A percentile compares a stretch with the other conserved stretches of the same genome.
Conservation (phyloP, 1,284 basidiomycete genomes). For the Irpex sp. region DNA sequence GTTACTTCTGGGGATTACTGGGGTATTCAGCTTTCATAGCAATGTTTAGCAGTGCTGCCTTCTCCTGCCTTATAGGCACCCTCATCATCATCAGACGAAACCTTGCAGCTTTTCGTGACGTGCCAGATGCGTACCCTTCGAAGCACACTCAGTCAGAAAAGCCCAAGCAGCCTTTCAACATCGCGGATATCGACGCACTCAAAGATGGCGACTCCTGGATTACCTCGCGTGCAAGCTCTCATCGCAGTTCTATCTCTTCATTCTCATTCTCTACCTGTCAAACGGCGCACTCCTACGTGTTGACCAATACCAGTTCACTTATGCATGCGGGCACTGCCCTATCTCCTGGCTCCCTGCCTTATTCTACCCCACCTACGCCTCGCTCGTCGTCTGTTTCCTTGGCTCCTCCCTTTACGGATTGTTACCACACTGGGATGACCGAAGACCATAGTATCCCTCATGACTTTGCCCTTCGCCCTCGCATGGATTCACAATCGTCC, state of each 20-base stretch:
- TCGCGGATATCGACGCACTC: slow-evolving; percentile 64
- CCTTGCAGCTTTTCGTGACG: slow-evolving; percentile 47
- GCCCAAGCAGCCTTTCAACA: slow-evolving; percentile 55
- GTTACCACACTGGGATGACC: slow-evolving; percentile 16
- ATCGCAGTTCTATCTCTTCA: slow-evolving; percentile 53
- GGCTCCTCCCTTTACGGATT: slow-evolving; percentile 60
- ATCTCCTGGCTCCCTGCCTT: slow-evolving; percentile 37
- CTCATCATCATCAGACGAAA: slow-evolving; percentile 62
- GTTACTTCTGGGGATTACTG: slow-evolving; percentile 57
- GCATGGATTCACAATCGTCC: slow-evolving; percentile 61
- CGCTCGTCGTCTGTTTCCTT: slow-evolving; percentile 43
- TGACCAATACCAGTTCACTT: slow-evolving; percentile 30
- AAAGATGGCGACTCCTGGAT: slow-evolving; percentile 74
- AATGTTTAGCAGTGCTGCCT: slow-evolving; percentile 45
- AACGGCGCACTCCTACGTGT: slow-evolving; percentile 30
- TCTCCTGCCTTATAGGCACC: slow-evolving; percentile 54
- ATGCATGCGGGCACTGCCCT: slow-evolving; percentile 35
- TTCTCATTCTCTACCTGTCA: slow-evolving; percentile 71
- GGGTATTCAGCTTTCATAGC: slow-evolving; percentile 54
- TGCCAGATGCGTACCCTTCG: slow-evolving; percentile 53
- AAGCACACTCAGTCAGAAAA: slow-evolving; percentile 45
- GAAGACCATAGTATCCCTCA: slow-evolving; percentile 41
- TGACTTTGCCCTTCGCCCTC: slow-evolving; percentile 43
- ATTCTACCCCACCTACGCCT: too few relatives aligned
- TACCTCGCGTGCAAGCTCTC: slow-evolving; percentile 58